Evolutionary conservation across 768 basidiomycete genomes (phyloP).

Genomic region (Tricholomella constricta): DNA sequence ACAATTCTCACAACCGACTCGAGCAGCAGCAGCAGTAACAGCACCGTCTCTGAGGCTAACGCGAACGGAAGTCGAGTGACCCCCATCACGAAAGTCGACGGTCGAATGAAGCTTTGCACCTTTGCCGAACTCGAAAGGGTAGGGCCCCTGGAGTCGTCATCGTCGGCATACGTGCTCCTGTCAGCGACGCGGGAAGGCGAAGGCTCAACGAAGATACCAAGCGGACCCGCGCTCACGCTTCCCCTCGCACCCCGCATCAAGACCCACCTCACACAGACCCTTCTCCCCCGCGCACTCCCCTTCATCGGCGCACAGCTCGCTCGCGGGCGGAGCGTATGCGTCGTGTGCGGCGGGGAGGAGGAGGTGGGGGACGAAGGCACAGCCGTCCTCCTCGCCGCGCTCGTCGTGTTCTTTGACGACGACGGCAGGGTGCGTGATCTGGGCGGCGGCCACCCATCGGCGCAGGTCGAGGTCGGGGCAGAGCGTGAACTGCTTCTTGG

Average conservation of each 20-base stretch:
- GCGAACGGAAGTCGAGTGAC: conserved; percentile 24
- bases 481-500: neutral
- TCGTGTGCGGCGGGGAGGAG: conserved; percentile 4
- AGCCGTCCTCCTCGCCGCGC: conserved; percentile 12
- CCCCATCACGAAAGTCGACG: conserved; percentile 10
- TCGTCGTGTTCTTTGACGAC: conserved; percentile 10
- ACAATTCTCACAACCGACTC: conserved; percentile 23
- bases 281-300: conserved; percentile 10
- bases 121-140: conserved; percentile 8
- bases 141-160: neutral
- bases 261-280: conserved; percentile 5
- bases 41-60: too few relatives aligned
- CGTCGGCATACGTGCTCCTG: conserved; percentile 10
- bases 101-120: conserved; percentile 13
- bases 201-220: neutral
- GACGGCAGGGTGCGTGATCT: neutral
- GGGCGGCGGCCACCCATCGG: neutral
- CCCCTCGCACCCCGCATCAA: conserved; percentile 9
- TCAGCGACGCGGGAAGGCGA: neutral
- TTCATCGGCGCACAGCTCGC: conserved; percentile 13
- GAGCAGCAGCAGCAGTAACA: conserved; percentile 11
- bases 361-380: conserved; percentile 13
- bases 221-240: conserved; percentile 12
- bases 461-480: neutral
- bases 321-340: conserved; percentile 3